Evolutionary conservation across 2,329 filamentous ascomycete genomes (phyloP), one percentile per base, ranked within the genome.

Genomic region (Colletotrichum chrysophilum): DNA sequence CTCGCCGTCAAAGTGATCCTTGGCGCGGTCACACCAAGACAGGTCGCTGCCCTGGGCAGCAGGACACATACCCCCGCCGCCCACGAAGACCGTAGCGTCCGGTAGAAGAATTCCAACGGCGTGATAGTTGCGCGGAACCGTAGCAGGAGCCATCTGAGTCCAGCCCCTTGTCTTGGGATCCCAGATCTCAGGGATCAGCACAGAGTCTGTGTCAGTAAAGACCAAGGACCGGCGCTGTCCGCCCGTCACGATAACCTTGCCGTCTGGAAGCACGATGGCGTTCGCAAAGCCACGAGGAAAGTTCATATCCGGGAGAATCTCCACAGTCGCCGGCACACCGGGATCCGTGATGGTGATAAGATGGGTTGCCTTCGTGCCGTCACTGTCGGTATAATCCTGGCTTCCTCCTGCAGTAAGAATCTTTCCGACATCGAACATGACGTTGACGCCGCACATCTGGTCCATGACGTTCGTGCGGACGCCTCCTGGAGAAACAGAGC

Each of bases 351-450:
- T 82, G 0, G 88, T 90, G 48, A 90, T 87, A 74, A 91, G 77
- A 78, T 89, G 86, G 0, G 89, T 87, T 74, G 86, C 85, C 8
- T 81, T 82, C 0, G 86, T 86, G 1, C 87, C 86, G 4, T 81
- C 74, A 14, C 82, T 82, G 64, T 86, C 77, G 32, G 87, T 82
- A 77, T 91, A 91, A 36, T 84, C 82, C 0, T 85, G 82, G 1
- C 87, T 81, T 7, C 90, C 90, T 8, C 91, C 90, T 13, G 86
- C 82, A 0, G 88, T 87, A 3, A 92, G 82, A 34, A 92, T 91
- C 80, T 91, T 90, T 34, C 90, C 90, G 1, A 86, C 89, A 77
- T 92, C 90, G 77, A 88, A 92, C 89, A 92, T 91, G 74, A 90
- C 86, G 5, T 87, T 86, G 64, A 87, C 88, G 12, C 89, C 91